phyloP scores from a whole-genome alignment of 1,284 basidiomycete genomes.

The Tylopilus sp. region DNA sequence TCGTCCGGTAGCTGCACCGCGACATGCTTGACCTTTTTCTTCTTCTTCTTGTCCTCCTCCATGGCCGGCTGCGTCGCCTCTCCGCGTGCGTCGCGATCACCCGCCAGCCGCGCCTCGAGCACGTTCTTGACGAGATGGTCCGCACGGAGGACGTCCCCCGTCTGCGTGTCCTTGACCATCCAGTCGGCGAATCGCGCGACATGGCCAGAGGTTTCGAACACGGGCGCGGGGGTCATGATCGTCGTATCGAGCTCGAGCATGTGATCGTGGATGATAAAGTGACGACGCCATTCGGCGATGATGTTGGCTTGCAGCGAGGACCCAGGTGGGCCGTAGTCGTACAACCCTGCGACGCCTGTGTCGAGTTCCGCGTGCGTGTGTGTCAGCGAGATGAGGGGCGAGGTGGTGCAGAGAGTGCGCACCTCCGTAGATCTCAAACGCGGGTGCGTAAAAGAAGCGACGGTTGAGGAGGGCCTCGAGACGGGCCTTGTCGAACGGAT shows the following conservation, averaged over 20 bases:
- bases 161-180: conserved; percentile 97
- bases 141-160: conserved; percentile 94
- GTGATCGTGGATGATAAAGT: conserved; percentile 98
- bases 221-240: conserved; percentile 92
- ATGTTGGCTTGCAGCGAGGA: conserved; percentile 97
- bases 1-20: conserved; percentile 79
- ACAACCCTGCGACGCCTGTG: conserved; percentile 91
- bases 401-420: conserved; percentile 30
- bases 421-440: conserved; percentile 99
- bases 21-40: conserved; percentile 76
- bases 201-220: conserved; percentile 97
- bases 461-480: conserved; percentile 88
- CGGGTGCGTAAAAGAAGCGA: conserved; percentile 97
- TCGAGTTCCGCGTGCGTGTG: no score
- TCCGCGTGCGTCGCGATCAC: conserved; percentile 91
- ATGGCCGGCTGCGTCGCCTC: conserved; percentile 47
- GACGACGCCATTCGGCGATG: conserved; percentile 93
- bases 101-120: conserved; percentile 84
- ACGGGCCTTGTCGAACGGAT: conserved; percentile 85
- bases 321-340: conserved; percentile 95
- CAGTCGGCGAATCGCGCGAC: conserved; percentile 98
- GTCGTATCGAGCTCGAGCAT: conserved; percentile 99
- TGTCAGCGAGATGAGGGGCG: no score
- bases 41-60: conserved; percentile 72
- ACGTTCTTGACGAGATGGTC: conserved; percentile 97